phyloP scores from a whole-genome alignment of 257 asterid species.

The Osmanthus fragrans region DNA sequence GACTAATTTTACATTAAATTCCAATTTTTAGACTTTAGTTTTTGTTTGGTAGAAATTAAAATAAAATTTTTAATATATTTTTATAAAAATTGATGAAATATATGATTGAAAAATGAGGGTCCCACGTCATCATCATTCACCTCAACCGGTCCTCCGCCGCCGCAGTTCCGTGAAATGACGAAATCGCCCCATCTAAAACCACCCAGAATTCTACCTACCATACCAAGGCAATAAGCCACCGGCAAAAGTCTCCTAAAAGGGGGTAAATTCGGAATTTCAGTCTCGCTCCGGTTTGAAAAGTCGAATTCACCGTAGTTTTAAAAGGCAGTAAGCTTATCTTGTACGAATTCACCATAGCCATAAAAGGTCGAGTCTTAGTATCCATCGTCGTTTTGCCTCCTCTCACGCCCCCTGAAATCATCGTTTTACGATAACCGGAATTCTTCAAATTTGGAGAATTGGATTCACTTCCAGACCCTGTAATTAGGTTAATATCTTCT shows the following conservation, averaged over 20 bases:
- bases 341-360: neutral
- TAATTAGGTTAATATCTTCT: neutral
- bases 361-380: neutral
- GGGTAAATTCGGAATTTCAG: neutral
- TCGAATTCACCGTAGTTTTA: neutral
- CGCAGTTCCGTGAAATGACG: neutral
- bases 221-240: neutral
- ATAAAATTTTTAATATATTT: no score
- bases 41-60: no score
- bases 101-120: no score
- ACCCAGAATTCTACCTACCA: neutral
- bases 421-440: slow-evolving; percentile 26
- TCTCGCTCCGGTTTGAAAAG: neutral
- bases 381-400: slow-evolving; percentile 41
- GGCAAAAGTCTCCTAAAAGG: neutral
- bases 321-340: neutral
- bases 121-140: neutral
- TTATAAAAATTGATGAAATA: no score
- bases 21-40: no score
- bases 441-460: slow-evolving; percentile 19
- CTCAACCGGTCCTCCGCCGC: neutral
- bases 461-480: slow-evolving; percentile 12
- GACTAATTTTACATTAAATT: no score
- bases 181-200: neutral
- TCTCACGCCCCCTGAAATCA: slow-evolving; percentile 9